Base-by-base conservation (phyloP, 257 asterid species). In the Forsythia suspensa region DNA sequence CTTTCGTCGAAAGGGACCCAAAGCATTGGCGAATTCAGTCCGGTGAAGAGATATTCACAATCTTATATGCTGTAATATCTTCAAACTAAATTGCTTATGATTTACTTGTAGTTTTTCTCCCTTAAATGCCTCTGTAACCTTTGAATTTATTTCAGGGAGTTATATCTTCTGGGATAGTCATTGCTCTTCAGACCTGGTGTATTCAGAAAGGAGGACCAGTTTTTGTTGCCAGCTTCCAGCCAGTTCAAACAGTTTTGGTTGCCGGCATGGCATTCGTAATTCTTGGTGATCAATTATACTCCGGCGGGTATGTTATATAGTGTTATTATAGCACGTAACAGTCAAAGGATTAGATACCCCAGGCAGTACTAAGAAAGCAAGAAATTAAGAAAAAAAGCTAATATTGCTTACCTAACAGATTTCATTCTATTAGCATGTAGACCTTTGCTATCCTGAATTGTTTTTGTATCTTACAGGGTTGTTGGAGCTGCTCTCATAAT, bases 191-290 rank as follows among this genome's bases (percentile, higher is more conserved):
- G 82, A 91, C 94, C 59, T 92, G 98, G 98, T 90, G 93, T 71
- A 94, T 94, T 82, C 96, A 94, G 84, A 94, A 89, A 85, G 98
- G 97, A 34, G 97, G 97, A 39, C 97, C 98, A 24, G 98, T 94
- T 10, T 94, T 86, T 65, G 96, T 91, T 57, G 94, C 97, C 80
- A 90, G 90, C 82, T 94, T 94, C 88, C 98, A 91, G 90, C 97
- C 98, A 18, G 90, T 92, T 71, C 97, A 92, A 86, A 91, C 97
- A 24, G 97, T 91, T 57, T 74, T 94, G 80, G 97, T 94, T 48
- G 94, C 97, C 42, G 84, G 90, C 63, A 89, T 91, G 97, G 96
- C 98, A 71, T 90, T 87, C 74, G 68, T 92, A 11, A 79, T 92
- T 73, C 94, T 94, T 40, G 96, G 94, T 39, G 97, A 94, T 81